Evolutionary conservation across 2,329 filamentous ascomycete genomes (phyloP).

Genomic region (Colletotrichum cuscutae): DNA sequence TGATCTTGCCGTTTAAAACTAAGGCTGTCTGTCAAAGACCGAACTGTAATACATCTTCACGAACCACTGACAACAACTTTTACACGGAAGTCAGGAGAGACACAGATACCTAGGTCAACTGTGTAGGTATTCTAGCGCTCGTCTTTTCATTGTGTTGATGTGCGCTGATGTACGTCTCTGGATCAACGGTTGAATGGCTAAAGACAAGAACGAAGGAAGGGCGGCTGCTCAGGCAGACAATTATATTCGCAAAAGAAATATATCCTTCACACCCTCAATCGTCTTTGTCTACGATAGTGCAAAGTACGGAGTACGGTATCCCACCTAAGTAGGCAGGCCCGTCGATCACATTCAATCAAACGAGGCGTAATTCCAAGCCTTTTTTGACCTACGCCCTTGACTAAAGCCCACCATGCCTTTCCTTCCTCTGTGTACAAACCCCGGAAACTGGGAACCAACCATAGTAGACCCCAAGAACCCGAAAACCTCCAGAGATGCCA

Average conservation of each 20-base stretch:
- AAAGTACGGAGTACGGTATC: too few species aligned
- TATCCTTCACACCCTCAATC: neutral
- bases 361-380: neutral
- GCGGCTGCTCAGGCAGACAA: neutral
- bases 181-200: neutral
- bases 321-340: too few species aligned
- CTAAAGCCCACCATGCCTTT: conserved; percentile 5
- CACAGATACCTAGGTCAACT: too few species aligned
- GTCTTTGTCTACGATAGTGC: too few species aligned
- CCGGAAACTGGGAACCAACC: neutral
- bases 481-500: neutral
- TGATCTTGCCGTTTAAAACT: conserved; percentile 5
- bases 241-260: neutral
- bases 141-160: too few species aligned
- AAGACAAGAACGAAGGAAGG: neutral
- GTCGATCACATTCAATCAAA: neutral
- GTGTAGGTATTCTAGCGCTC: too few species aligned
- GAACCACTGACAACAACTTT: neutral
- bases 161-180: too few species aligned
- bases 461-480: neutral
- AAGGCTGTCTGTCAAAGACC: neutral
- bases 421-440: neutral
- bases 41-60: neutral
- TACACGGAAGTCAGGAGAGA: too few species aligned
- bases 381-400: conserved; percentile 8